A percentile compares a stretch with the other conserved stretches of the same genome.
Conservation (phyloP, 768 basidiomycete genomes). For the Paxillus involutus region DNA sequence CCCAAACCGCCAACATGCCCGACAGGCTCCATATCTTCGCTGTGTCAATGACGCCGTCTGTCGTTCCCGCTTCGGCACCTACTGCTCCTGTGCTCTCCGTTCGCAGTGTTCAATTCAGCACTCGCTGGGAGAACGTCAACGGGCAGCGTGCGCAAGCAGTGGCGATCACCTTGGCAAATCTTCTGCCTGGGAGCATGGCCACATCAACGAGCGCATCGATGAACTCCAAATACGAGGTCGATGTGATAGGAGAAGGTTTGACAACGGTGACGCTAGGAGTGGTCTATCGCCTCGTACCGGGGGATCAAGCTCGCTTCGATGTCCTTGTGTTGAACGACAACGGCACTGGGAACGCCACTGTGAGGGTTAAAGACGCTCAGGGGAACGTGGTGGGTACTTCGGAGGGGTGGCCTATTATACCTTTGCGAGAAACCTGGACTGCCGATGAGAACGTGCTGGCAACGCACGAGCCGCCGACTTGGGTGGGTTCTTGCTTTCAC, state of each 20-base stretch:
- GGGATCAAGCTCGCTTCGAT: constrained; percentile 50
- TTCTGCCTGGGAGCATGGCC: constrained; percentile 36
- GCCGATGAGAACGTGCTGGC: constrained; percentile 35
- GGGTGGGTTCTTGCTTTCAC: constrained; percentile 36
- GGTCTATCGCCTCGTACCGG: constrained; percentile 46
- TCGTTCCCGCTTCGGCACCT: constrained; percentile 23
- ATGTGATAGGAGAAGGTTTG: constrained; percentile 38
- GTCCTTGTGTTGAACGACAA: constrained; percentile 43
- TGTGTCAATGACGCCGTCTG: constrained; percentile 39
- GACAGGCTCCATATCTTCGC: constrained; percentile 48
- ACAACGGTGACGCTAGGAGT: constrained; percentile 42
- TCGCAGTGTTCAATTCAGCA: constrained; percentile 44
- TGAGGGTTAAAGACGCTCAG: constrained; percentile 31
- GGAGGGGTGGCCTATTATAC: constrained; percentile 36
- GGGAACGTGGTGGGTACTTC: constrained; percentile 38
- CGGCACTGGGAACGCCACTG: constrained; percentile 27
- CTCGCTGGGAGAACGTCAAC: constrained; percentile 43
- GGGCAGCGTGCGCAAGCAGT: constrained; percentile 45
- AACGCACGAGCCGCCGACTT: constrained; percentile 52
- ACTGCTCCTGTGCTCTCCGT: constrained; percentile 35
- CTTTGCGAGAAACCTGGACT: constrained; percentile 42
- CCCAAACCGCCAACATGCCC: constrained; percentile 19
- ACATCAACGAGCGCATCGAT: constrained; percentile 31
- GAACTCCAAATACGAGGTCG: constrained; percentile 33
- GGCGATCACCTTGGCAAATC: constrained; percentile 52